Base-by-base conservation (phyloP, 495 filamentous ascomycete genomes). In the Friedmanniomyces endolithicus region DNA sequence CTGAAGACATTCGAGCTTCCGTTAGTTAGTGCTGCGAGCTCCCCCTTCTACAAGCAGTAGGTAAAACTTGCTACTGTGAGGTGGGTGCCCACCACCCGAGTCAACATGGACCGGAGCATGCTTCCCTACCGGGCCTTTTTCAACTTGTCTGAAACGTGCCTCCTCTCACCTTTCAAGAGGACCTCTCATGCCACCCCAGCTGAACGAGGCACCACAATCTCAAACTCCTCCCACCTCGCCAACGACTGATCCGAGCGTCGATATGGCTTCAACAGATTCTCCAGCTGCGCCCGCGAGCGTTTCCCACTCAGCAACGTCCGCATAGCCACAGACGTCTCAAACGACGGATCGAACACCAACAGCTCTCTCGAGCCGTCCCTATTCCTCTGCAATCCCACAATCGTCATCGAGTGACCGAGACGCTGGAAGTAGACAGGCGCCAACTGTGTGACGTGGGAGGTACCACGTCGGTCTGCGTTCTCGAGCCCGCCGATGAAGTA, bases 341-440 rank as follows among this genome's bases (percentile, higher is more conserved):
- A 90, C 71, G 85, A 85, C 0, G 92, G 88, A 67, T 97, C 92
- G 62, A 95, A 95, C 19, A 95, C 84, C 2, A 98, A 69, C 9
- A 98, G 68, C 58, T 86, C 84, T 48, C 77, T 75, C 29, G 69
- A 68, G 29, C 88, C 88, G 55, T 83, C 76, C 31, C 66, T 72
- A 9, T 75, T 76, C 24, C 75, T 74, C 64, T 96, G 90, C 35
- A 95, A 75, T 0, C 92, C 92, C 50, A 98, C 74, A 40, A 97
- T 89, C 1, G 90, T 96, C 71, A 95, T 75, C 4, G 89, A 95
- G 63, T 98, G 92, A 6, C 90, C 90, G 50, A 78, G 76, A 60
- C 94, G 86, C 67, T 98, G 92, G 59, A 96, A 85, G 65, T 96
- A 96, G 44, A 97, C 80, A 1, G 92, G 89, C 20, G 92, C 81